A percentile compares a stretch with the other conserved stretches of the same genome.
Conservation (phyloP, 805 yeast genomes). For the Hanseniaspora vineae region DNA sequence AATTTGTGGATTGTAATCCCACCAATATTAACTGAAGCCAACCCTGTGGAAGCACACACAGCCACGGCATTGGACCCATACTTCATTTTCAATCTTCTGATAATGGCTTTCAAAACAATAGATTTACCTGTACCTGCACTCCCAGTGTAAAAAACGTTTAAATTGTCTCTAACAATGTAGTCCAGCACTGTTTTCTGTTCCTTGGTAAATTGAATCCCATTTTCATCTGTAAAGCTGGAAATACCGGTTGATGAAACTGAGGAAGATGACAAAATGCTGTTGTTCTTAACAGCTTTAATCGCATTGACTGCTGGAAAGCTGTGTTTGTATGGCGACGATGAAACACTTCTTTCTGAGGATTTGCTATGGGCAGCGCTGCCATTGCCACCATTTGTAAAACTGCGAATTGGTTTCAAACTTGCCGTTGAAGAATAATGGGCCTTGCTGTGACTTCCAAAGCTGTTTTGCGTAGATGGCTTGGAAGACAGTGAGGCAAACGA, state of each 20-base stretch:
- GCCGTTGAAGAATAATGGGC: not conserved
- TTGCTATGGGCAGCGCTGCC: not conserved
- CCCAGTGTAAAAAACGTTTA: slow-evolving; percentile 79
- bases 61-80: slow-evolving; percentile 44
- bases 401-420: not conserved
- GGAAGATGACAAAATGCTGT: not conserved
- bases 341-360: not conserved
- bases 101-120: slow-evolving; percentile 55
- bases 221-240: not conserved
- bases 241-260: not conserved
- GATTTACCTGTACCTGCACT: slow-evolving; percentile 99
- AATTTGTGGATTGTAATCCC: slow-evolving; percentile 68
- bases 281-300: not conserved
- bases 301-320: not conserved
- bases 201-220: slow-evolving; percentile 10
- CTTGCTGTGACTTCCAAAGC: not conserved
- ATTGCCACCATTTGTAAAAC: no score
- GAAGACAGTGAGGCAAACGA: not conserved
- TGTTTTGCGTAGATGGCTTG: not conserved
- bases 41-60: slow-evolving; percentile 75
- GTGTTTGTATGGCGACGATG: not conserved
- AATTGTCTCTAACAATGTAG: slow-evolving; percentile 35
- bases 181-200: slow-evolving; percentile 44
- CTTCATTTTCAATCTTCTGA: slow-evolving; percentile 35
- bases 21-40: slow-evolving; percentile 73